Conservation (phyloP, 257 asterid genomes). For the Misopates orontium region DNA sequence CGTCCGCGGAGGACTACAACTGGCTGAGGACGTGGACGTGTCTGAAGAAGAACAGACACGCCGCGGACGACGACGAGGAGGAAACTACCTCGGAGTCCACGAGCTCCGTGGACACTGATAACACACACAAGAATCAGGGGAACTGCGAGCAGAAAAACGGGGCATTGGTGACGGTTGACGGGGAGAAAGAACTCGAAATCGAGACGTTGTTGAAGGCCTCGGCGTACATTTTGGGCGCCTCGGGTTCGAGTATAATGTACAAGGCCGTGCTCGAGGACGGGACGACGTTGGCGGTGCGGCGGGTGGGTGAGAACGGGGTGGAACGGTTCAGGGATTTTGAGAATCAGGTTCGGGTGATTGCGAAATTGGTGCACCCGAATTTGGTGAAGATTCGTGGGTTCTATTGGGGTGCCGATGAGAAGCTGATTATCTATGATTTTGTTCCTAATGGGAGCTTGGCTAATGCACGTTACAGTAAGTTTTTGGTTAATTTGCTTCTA, state of each 20-base stretch:
- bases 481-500: constrained; percentile 19
- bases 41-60: constrained; percentile 48
- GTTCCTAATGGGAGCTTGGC: constrained; percentile 97
- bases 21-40: constrained; percentile 86
- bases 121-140: constrained; percentile 17
- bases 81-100: constrained; percentile 49
- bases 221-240: constrained; percentile 85
- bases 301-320: constrained; percentile 83
- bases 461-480: constrained; percentile 85
- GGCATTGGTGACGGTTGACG: constrained; percentile 75
- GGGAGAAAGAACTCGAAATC: constrained; percentile 74
- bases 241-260: constrained; percentile 93
- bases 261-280: constrained; percentile 95
- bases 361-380: constrained; percentile 84
- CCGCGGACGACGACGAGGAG: constrained; percentile 23
- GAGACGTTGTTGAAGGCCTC: constrained; percentile 91
- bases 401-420: constrained; percentile 93
- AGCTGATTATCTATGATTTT: constrained; percentile 87
- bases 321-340: constrained; percentile 88
- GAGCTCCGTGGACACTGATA: constrained; percentile 34
- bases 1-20: constrained; percentile 56
- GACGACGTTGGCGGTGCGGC: constrained; percentile 70
- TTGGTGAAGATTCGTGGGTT: constrained; percentile 83
- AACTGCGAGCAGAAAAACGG: constrained; percentile 56
- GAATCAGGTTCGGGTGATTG: constrained; percentile 70